Base-by-base conservation (phyloP, 352 stramenopile genomes). In the Phytophthora syringae region DNA sequence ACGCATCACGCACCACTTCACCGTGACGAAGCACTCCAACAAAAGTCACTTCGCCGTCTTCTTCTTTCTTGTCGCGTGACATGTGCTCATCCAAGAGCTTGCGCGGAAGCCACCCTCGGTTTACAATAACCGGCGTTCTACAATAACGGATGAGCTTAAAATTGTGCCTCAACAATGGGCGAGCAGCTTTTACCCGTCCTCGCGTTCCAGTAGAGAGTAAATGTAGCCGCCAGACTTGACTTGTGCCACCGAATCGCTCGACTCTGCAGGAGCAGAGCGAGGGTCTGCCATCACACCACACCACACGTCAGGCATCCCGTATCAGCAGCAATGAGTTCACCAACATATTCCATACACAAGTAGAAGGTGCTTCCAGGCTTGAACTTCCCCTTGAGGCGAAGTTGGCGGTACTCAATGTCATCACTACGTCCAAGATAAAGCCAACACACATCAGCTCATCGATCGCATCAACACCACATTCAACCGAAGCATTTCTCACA, bases 161-260 rank as follows among this genome's bases (percentile, higher is more conserved):
- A 3, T 11, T 32, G 48, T 44, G 30, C 25, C 27, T 1, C 57
- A 9, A 39, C 15, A 36, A 3, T 10, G 7, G 49, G 7, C 0
- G 3, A 39, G 11, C 44, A 47, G 51, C 30, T 53, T 77, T 50
- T 54, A 92, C 84, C 84, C 84, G 48, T 89, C 74, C 1, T 88
- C 74, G 43, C 88, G 84, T 37, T 89, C 65, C 36, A 96, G 64
- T 3, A 96, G 62, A 20, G 85, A 92, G 70, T 96, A 96, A 50
- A 96, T 81, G 70, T 94, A 96, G 32, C 88, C 88, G 6, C 88
- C 88, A 21, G 88, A 93, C 42, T 92, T 93, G 12, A 88, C 79
- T n/a, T 71, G 88, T 37, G 82, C 86, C 28, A 93, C 84, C 18
- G 74, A 89, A 67, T 96, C 88, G 34, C 76, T 90, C 13, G 77